Percentiles rank a stretch among this genome's conserved stretches.
Conservation (phyloP, 2,329 filamentous ascomycete species). For the Cladophialophora carrionii region DNA sequence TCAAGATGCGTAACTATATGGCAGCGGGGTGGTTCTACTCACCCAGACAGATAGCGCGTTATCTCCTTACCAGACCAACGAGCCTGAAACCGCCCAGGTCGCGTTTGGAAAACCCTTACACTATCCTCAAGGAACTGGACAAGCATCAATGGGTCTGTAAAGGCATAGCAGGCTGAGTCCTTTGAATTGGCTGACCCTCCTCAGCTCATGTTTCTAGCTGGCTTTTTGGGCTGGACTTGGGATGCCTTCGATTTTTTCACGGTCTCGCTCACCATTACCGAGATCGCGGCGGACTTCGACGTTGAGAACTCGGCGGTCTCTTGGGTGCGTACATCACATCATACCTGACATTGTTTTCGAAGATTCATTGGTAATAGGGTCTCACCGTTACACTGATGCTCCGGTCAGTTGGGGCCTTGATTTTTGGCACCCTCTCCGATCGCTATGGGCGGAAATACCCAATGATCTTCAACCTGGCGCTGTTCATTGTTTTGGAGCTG, state of each 20-base stretch:
- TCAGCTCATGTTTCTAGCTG: constrained; percentile 60
- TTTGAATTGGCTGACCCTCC: constrained; percentile 50
- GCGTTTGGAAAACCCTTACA: neutral
- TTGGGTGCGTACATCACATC: constrained; percentile 54
- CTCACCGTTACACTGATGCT: neutral
- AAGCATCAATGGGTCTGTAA: neutral
- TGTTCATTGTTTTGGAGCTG: neutral
- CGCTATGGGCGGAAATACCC: constrained; percentile 61
- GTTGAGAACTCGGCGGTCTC: constrained; percentile 61
- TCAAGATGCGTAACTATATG: constrained; percentile 42
- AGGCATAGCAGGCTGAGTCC: neutral
- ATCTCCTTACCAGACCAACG: constrained; percentile 40
- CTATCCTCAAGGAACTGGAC: neutral
- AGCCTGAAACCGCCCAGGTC: neutral
- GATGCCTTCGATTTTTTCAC: constrained; percentile 66
- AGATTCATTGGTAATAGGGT: neutral
- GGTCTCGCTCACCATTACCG: constrained; percentile 58
- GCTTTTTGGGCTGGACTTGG: constrained; percentile 53
- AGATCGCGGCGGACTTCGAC: constrained; percentile 57
- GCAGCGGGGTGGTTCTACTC: constrained; percentile 44
- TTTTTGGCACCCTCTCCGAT: constrained; percentile 45
- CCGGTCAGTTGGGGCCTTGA: neutral
- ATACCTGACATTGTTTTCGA: constrained; percentile 14
- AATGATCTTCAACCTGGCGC: constrained; percentile 59
- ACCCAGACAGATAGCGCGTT: constrained; percentile 42